Percentiles rank a stretch among this genome's conserved stretches.
These are phyloP conservation scores for Epichloe amarillans DNA, from an alignment of 2,329 filamentous ascomycete species.

Conservation along the genomic window DNA sequence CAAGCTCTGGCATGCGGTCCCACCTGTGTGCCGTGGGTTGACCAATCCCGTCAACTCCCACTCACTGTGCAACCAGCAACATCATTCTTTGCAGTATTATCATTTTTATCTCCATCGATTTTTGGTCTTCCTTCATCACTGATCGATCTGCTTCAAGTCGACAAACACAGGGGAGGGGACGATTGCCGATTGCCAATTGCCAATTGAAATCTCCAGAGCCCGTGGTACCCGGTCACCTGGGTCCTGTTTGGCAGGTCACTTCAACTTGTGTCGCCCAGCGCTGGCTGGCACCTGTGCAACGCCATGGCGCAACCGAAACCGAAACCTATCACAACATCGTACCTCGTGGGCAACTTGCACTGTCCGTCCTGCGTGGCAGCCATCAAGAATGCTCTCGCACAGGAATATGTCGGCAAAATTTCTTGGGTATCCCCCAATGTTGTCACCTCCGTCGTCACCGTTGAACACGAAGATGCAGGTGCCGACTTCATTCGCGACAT, in stretches of 20 bases:
- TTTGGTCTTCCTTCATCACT: not conserved
- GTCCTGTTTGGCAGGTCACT: not conserved
- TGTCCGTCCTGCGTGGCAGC: constrained; percentile 60
- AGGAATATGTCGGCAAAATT: constrained; percentile 30
- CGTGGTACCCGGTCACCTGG: not conserved
- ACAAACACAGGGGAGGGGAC: not conserved
- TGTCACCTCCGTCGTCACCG: constrained; percentile 54
- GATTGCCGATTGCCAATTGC: not conserved
- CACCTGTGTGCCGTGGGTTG: not conserved
- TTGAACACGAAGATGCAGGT: constrained; percentile 35
- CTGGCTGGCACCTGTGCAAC: constrained; percentile 1
- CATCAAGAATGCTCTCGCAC: constrained; percentile 46
- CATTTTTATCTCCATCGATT: not conserved
- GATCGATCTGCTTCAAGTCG: too few relatives aligned
- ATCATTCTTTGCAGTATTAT: not conserved
- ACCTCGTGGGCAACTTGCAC: constrained; percentile 62
- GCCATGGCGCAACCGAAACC: constrained; percentile 14
- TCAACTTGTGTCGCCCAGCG: not conserved
- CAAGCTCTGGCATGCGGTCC: not conserved
- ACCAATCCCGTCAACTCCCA: not conserved
- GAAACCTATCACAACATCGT: constrained; percentile 38
- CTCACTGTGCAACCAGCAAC: not conserved
- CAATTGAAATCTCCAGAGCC: not conserved
- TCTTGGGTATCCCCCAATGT: constrained; percentile 56
- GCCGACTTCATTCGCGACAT: constrained; percentile 30